phyloP scores from a whole-genome alignment of 768 basidiomycete species.

The Paxillus ammoniavirescens region DNA sequence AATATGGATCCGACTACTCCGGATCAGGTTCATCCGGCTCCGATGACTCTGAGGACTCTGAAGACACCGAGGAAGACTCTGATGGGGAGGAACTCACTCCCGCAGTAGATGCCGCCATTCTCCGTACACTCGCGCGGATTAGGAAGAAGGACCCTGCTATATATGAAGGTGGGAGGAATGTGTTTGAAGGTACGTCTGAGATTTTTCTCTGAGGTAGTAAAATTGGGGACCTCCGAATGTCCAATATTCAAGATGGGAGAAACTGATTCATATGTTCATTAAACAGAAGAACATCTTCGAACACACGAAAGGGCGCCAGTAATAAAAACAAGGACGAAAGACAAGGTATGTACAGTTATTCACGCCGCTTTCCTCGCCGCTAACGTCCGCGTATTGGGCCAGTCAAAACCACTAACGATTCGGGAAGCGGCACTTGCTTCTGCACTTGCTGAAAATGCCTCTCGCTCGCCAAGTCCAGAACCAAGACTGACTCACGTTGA shows the following conservation, averaged over 20 bases:
- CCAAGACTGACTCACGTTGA: slow-evolving; percentile 68
- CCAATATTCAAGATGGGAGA: background rate
- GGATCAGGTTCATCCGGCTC: slow-evolving; percentile 8
- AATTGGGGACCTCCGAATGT: background rate
- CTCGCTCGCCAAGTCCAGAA: slow-evolving; percentile 56
- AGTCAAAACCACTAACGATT: slow-evolving; percentile 74
- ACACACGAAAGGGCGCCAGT: slow-evolving; percentile 27
- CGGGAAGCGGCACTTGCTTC: slow-evolving; percentile 71
- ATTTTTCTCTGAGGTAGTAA: background rate
- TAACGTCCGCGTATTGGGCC: background rate
- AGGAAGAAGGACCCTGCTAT: slow-evolving; percentile 80
- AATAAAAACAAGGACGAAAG: slow-evolving; percentile 35
- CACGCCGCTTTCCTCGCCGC: background rate
- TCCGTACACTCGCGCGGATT: slow-evolving; percentile 86
- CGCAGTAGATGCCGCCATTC: slow-evolving; percentile 89
- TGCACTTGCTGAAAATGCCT: slow-evolving; percentile 46
- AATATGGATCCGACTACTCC: slow-evolving; percentile 77
- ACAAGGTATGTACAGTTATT: slow-evolving; percentile 43
- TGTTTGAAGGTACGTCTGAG: slow-evolving; percentile 72
- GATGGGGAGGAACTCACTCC: slow-evolving; percentile 95
- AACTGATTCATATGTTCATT: background rate
- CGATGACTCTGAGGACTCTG: slow-evolving; percentile 54
- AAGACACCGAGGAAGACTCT: slow-evolving; percentile 87
- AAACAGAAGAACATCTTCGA: slow-evolving; percentile 62
- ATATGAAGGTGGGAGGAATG: slow-evolving; percentile 64